These are phyloP conservation scores for Somion occarium DNA, from an alignment of 1,284 basidiomycete species.

Conservation along the genomic window DNA sequence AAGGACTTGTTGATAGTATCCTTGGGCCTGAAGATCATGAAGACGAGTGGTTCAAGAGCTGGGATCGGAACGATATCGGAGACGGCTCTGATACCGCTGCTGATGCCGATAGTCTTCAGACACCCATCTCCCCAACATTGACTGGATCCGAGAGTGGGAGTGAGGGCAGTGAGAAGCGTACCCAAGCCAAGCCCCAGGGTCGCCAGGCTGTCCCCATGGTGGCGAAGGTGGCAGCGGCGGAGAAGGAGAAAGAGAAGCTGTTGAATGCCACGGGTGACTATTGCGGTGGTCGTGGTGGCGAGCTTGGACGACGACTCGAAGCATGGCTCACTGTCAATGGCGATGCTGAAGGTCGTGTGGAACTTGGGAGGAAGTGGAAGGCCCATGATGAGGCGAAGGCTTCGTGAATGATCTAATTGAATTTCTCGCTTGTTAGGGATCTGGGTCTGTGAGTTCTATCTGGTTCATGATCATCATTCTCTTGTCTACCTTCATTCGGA, in stretches of 20 bases:
- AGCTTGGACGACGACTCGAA: conserved; percentile 66
- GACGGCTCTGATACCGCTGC: conserved; percentile 6
- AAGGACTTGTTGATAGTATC: conserved; percentile 69
- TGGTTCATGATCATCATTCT: too few species aligned
- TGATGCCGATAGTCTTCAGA: conserved; percentile 16
- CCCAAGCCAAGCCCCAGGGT: conserved; percentile 1
- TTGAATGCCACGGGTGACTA: conserved; percentile 65
- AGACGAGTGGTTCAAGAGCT: conserved; percentile 60
- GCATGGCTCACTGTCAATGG: conserved; percentile 51
- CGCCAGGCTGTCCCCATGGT: conserved; percentile 13
- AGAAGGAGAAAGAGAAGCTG: conserved; percentile 57
- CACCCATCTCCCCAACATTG: conserved; percentile 19
- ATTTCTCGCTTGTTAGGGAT: too few species aligned
- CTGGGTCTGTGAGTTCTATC: too few species aligned
- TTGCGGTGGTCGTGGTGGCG: conserved; percentile 71
- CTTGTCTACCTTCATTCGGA: too few species aligned
- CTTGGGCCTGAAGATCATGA: conserved; percentile 65
- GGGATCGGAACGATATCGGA: conserved; percentile 30
- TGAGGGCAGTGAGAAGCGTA: conserved; percentile 8
- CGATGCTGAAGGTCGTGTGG: conserved; percentile 28
- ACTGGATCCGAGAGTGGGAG: conserved; percentile 17
- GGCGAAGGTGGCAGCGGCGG: conserved; percentile 40
- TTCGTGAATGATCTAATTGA: too few species aligned
- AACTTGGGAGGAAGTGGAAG: conserved; percentile 24
- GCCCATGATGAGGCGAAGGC: conserved; percentile 17